Base-by-base conservation (phyloP, 768 basidiomycete species). In the Pisolithus tinctorius region DNA sequence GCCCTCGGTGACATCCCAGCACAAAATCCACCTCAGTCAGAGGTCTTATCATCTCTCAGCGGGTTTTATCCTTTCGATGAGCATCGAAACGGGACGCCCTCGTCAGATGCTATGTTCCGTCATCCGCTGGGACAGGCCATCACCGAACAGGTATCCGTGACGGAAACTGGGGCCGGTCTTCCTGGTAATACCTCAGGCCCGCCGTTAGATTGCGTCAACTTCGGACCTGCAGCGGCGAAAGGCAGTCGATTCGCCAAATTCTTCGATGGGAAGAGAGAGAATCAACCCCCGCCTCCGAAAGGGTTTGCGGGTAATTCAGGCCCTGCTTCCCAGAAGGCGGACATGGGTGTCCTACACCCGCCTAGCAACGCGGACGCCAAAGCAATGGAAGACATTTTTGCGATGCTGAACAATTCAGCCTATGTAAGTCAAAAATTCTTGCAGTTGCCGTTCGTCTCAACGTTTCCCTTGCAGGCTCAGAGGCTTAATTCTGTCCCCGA, bases 191-290 rank as follows among this genome's bases (percentile, higher is more conserved):
- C 54, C 31, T 17, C 52, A 16, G 31, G 45, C 25, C 63, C 55
- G 40, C 44, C 60, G 6, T 64, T 66, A 14, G 66, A 67, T 45
- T 55, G 63, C 43, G 65, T 62, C 47, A 71, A 71, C 25, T 72
- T 74, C 26, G 74, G 77, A 30, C 71, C 78, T 60, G 72, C 79
- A 13, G 69, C 73, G 30, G 75, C 74, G 25, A 88, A 84, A 65
- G 88, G 88, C 38, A 91, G 88, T 62, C 82, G 89, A 36, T 86
- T 91, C 64, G 89, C 88, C 30, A 92, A 90, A 63, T 89, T 90
- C 66, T 92, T 91, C 56, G 88, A 91, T 58, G 77, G 77, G n/a
- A 89, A 87, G 65, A 76, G 75, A 55, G 82, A 83, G 13, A 60
- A 59, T 40, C 66, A 57, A 50, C 56, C 54, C 34, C 54, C 17